Evolutionary conservation across 192 early-diverging fungal genomes (phyloP), one percentile per base, ranked within the genome.

Genomic region (Powellomyces hirtus): DNA sequence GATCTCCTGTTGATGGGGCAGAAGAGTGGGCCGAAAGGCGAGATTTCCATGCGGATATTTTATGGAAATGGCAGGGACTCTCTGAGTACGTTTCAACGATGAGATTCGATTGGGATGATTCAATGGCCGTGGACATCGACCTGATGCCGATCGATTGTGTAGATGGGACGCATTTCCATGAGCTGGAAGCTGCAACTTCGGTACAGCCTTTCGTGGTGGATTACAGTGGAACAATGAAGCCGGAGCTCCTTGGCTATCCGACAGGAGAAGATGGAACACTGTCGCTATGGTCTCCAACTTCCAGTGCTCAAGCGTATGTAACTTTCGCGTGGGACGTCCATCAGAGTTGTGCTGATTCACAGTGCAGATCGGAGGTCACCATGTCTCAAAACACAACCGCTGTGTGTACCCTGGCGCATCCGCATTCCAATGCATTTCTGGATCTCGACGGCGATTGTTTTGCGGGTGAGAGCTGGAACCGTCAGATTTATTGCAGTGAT

Each of bases 381-480:
- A 18, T 49, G 26, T 5, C 46, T 18, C 46, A 49, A 49, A 49
- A 49, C 29, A 36, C 64, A 16, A 34, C 52, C 58, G 33, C 71
- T 18, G 78, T 82, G 50, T 97, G 94, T 71, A 77, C 44, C 38
- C 81, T 87, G n/a, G 73, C 89, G 14, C 66, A 83, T 44, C 91
- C 91, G n/a, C 92, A 97, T 69, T 94, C 93, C 0, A 94, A 89
- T 74, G 93, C 93, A 4, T 97, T 95, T 84, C 66, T 97, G 0
- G 95, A 97, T 75, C 71, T 97, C 30, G 80, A 97, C 66, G 95
- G 95, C 26, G 95, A 97, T 81, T 97, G 95, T 71, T 72, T 90
- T 56, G 84, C 91, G 59, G 89, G 88, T 86, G 52, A 20, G 46
- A 16, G 7, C n/a, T 31, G 38, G 40, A 4, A n/a, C n/a, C n/a